Evolutionary conservation across 192 early-diverging fungal genomes (phyloP).

Genomic region (Podila clonocystis): DNA sequence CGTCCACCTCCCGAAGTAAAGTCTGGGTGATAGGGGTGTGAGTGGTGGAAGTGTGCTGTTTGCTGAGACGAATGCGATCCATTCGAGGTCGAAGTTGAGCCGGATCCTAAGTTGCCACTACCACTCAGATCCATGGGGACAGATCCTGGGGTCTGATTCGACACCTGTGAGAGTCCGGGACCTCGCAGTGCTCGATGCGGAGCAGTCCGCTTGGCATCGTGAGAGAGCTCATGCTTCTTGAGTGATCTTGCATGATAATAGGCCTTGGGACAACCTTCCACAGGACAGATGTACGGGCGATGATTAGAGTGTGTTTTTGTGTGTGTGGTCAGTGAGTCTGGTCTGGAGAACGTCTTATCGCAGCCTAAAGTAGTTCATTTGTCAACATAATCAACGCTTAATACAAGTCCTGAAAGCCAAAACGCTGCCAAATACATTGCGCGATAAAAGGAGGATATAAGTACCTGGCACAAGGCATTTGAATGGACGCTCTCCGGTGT

Average conservation of each 20-base stretch:
- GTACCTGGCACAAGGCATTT: slow-evolving; percentile 64
- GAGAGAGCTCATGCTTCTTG: slow-evolving; percentile 68
- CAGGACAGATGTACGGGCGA: slow-evolving; percentile 62
- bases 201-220: slow-evolving; percentile 44
- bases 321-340: slow-evolving; percentile 59
- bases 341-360: slow-evolving; percentile 58
- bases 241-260: slow-evolving; percentile 72
- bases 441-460: not conserved
- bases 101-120: not conserved
- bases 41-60: slow-evolving; percentile 25
- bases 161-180: slow-evolving; percentile 13
- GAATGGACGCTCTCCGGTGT: slow-evolving; percentile 80
- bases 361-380: slow-evolving; percentile 15
- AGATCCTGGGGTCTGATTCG: slow-evolving; percentile 8
- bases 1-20: slow-evolving; percentile 26
- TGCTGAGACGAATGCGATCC: slow-evolving; percentile 14
- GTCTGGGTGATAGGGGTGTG: slow-evolving; percentile 46
- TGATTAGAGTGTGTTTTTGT: slow-evolving; percentile 68
- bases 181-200: slow-evolving; percentile 35
- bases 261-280: slow-evolving; percentile 65
- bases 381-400: not conserved
- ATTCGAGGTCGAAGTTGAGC: not conserved
- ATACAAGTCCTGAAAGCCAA: not conserved
- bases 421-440: not conserved
- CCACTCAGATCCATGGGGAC: slow-evolving; percentile 1